phyloP scores from a whole-genome alignment of 2,329 filamentous ascomycete species.

The Aureobasidium sp. region DNA sequence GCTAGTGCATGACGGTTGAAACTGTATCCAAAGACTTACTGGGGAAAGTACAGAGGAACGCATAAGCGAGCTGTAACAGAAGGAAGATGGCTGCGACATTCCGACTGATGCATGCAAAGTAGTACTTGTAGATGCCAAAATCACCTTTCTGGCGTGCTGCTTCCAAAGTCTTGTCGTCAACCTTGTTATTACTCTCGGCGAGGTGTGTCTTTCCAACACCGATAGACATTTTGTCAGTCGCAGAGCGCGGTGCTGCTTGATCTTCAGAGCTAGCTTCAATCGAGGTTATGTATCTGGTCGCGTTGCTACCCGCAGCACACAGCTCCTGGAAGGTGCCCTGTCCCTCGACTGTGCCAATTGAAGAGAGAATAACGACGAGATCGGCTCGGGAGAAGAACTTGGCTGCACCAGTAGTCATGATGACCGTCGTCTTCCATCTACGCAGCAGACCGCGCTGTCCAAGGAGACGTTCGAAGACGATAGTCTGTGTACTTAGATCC shows the following conservation, averaged over 20 bases:
- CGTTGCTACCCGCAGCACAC: conserved; percentile 9
- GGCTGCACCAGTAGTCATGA: conserved; percentile 31
- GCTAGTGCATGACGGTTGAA: background rate
- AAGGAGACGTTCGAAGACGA: conserved; percentile 37
- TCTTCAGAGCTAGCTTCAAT: background rate
- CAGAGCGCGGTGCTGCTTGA: background rate
- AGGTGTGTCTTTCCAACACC: background rate
- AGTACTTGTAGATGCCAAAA: conserved; percentile 31
- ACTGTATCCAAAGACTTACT: background rate
- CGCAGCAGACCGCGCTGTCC: conserved; percentile 35
- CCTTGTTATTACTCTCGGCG: background rate
- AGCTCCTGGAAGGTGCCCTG: conserved; percentile 27
- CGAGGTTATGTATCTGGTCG: background rate
- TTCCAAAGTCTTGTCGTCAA: background rate
- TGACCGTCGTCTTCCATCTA: conserved; percentile 30
- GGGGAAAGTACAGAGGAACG: conserved; percentile 14
- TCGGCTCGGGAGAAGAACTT: conserved; percentile 31
- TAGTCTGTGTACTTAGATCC: conserved; percentile 47
- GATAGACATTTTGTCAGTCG: background rate
- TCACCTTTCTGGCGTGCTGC: conserved; percentile 27
- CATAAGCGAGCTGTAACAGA: conserved; percentile 22
- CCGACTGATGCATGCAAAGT: conserved; percentile 20
- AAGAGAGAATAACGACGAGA: conserved; percentile 27
- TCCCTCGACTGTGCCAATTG: background rate
- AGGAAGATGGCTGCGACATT: conserved; percentile 25